A percentile compares a stretch with the other conserved stretches of the same genome.
Evolutionary conservation across 2,329 filamentous ascomycete species (phyloP).

Genomic region (Fusarium tanahbumbuense): DNA sequence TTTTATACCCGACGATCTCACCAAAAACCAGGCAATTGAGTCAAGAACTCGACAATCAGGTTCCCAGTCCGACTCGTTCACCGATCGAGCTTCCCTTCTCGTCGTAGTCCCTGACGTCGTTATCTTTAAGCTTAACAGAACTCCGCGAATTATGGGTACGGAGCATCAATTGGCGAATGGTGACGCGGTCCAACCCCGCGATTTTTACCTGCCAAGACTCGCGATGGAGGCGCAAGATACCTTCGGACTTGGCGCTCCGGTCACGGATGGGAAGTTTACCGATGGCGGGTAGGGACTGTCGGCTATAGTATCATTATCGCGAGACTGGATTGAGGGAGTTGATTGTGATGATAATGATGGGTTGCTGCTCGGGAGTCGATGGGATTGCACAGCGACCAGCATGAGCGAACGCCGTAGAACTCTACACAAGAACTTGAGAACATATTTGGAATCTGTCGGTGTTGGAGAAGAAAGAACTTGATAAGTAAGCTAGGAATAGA

Average conservation of each 20-base stretch:
- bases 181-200: not conserved
- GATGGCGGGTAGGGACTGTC: not conserved
- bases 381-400: not conserved
- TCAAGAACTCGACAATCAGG: conserved; percentile 1
- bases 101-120: not conserved
- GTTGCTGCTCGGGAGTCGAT: too few species aligned
- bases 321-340: not conserved
- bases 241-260: not conserved
- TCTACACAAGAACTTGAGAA: not conserved
- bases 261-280: not conserved
- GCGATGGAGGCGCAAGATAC: not conserved
- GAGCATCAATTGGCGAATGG: not conserved
- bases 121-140: not conserved
- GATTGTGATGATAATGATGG: too few species aligned
- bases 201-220: not conserved
- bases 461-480: too few species aligned
- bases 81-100: not conserved
- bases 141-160: conserved; percentile 6
- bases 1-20: not conserved
- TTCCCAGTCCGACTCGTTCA: not conserved
- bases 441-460: too few species aligned
- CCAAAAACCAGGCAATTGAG: not conserved
- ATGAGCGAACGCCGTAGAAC: not conserved
- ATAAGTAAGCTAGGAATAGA: too few species aligned
- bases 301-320: rapidly evolving